These are phyloP conservation scores for Achaetomium macrosporum DNA, from an alignment of 2,329 filamentous ascomycete genomes.

Conservation along the genomic window DNA sequence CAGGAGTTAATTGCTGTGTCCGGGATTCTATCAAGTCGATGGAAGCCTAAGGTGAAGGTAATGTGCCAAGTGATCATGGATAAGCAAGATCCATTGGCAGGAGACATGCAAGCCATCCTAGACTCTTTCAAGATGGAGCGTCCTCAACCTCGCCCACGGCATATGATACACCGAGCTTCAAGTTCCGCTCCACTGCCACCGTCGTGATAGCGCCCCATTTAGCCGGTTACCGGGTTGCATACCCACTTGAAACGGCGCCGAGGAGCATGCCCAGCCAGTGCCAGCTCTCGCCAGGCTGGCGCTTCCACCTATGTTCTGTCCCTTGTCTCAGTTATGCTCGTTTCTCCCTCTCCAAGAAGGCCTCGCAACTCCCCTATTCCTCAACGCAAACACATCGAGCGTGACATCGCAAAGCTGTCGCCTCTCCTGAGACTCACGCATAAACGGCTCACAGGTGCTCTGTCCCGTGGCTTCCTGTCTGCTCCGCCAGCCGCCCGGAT, in stretches of 20 bases:
- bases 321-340: neutral
- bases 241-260: slow-evolving; percentile 11
- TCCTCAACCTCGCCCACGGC: neutral
- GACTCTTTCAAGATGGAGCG: neutral
- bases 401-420: slow-evolving; percentile 4
- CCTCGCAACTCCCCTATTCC: neutral
- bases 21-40: too few species aligned
- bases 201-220: slow-evolving; percentile 14
- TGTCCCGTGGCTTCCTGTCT: neutral
- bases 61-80: too few species aligned
- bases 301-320: slow-evolving; percentile 8
- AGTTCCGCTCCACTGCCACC: neutral
- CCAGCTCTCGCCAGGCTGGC: neutral
- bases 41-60: too few species aligned
- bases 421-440: neutral
- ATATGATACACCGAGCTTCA: slow-evolving; percentile 7
- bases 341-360: neutral
- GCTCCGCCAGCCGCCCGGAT: neutral
- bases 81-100: too few species aligned
- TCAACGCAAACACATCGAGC: neutral
- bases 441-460: neutral
- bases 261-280: neutral
- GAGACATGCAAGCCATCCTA: neutral
- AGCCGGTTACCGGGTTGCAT: slow-evolving; percentile 11
- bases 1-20: too few species aligned